phyloP scores from a whole-genome alignment of 371 early-diverging fungal genomes.

The Mortierella sp. region DNA sequence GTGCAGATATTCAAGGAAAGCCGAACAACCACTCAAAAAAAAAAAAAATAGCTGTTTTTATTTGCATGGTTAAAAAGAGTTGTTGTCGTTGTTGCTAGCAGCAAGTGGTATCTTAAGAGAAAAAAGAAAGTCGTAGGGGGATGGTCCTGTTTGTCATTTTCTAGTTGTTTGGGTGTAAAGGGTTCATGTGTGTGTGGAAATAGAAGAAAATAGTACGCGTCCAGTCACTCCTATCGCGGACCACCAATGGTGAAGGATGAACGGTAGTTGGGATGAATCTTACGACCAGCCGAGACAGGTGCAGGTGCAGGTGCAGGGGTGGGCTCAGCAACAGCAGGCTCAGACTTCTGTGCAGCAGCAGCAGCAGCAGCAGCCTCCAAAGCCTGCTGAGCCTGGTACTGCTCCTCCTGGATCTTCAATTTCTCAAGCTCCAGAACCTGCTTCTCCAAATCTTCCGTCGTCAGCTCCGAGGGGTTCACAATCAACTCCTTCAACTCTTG shows the following conservation, averaged over 20 bases:
- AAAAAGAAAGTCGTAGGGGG: background rate
- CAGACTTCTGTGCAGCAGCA: background rate
- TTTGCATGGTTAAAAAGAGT: background rate
- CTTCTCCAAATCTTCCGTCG: slow-evolving; percentile 15
- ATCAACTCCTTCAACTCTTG: slow-evolving; percentile 16
- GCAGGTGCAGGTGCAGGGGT: slow-evolving; percentile 12
- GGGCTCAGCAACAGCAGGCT: background rate
- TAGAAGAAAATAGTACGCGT: background rate
- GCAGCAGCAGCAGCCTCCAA: background rate
- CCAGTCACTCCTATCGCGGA: background rate
- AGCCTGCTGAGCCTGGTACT: background rate
- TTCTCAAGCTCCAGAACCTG: slow-evolving; percentile 21
- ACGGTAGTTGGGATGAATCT: slow-evolving; percentile 44
- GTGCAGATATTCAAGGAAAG: no score
- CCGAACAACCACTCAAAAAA: no score
- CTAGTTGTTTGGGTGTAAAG: background rate
- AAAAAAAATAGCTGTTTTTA: no score
- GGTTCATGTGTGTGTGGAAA: no score
- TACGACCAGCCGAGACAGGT: background rate
- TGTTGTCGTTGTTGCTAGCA: background rate
- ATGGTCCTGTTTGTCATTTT: background rate
- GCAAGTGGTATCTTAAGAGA: background rate
- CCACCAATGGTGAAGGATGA: slow-evolving; percentile 41
- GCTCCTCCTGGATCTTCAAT: slow-evolving; percentile 18
- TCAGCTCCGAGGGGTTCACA: background rate